Percentiles rank a stretch among this genome's conserved stretches.
phyloP scores from a whole-genome alignment of 306 rosid species.

The Dryas alaskensis region DNA sequence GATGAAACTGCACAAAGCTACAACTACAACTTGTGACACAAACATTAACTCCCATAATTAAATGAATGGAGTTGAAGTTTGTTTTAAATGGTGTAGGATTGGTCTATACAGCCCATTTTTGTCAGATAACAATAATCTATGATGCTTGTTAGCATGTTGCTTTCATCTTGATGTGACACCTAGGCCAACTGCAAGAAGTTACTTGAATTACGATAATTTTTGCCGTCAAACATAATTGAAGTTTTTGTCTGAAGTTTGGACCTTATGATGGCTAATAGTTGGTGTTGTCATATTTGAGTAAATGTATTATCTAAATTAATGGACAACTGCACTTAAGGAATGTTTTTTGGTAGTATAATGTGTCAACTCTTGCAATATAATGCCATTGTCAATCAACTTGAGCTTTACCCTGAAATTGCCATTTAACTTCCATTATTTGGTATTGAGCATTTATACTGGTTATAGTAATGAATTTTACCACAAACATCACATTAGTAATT shows the following conservation, averaged over 20 bases:
- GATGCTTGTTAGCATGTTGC: background rate
- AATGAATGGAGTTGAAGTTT: background rate
- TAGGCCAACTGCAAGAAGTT: background rate
- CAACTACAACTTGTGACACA: background rate
- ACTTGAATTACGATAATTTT: background rate
- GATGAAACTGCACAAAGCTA: slow-evolving; percentile 25
- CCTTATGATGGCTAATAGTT: background rate
- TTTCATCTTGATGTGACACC: slow-evolving; percentile 5
- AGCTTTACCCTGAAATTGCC: background rate
- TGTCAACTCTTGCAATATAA: too few species aligned
- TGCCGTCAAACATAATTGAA: background rate
- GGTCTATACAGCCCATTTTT: background rate
- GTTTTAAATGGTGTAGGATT: background rate
- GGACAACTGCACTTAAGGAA: background rate
- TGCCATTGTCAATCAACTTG: background rate
- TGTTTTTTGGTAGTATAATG: background rate
- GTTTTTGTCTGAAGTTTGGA: background rate
- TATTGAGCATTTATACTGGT: background rate
- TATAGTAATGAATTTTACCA: background rate
- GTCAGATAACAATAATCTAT: background rate
- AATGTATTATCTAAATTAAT: background rate
- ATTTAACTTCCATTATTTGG: background rate
- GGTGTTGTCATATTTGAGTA: background rate
- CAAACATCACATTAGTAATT: background rate
- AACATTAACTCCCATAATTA: background rate